These are phyloP conservation scores for Phytophthora megakarya DNA, from an alignment of 352 stramenopile species.

Conservation along the genomic window DNA sequence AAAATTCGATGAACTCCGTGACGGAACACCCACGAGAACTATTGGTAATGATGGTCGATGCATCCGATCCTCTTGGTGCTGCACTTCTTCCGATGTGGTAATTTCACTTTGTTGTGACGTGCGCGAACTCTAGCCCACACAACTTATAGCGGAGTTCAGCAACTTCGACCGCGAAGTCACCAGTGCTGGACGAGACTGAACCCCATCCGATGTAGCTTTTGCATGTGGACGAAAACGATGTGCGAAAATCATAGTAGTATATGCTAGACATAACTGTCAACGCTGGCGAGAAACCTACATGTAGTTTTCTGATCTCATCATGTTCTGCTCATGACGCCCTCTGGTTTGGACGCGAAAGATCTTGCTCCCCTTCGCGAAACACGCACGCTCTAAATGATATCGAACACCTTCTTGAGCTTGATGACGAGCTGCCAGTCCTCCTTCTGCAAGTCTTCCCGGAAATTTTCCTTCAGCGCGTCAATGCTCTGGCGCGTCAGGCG, in stretches of 20 bases:
- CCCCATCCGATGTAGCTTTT: conserved; percentile 15
- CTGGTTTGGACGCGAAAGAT: conserved; percentile 15
- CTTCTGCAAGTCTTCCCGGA: conserved; percentile 97
- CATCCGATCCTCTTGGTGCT: background rate
- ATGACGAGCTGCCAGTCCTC: conserved; percentile 98
- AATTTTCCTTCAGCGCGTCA: conserved; percentile 98
- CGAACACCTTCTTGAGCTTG: conserved; percentile 99
- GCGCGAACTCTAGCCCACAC: background rate
- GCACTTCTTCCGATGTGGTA: conserved; percentile 21
- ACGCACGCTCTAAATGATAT: conserved; percentile 92
- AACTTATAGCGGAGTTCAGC: background rate
- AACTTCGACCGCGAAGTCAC: conserved; percentile 5
- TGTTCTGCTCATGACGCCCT: conserved; percentile 16
- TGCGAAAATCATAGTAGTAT: conserved; percentile 30
- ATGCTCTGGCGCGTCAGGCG: conserved; percentile 93
- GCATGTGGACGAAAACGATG: conserved; percentile 28
- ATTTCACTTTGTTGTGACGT: conserved; percentile 15
- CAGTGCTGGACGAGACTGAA: conserved; percentile 11
- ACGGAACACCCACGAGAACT: background rate
- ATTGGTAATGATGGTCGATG: conserved; percentile 16
- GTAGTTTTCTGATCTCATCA: conserved; percentile 23
- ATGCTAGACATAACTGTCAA: conserved; percentile 27
- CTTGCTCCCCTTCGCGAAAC: conserved; percentile 10
- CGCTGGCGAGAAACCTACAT: conserved; percentile 14
- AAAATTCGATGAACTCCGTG: conserved; percentile 12